Evolutionary conservation across 169 alveolate genomes (phyloP).

Genomic region (Plasmodium cynomolgi): DNA sequence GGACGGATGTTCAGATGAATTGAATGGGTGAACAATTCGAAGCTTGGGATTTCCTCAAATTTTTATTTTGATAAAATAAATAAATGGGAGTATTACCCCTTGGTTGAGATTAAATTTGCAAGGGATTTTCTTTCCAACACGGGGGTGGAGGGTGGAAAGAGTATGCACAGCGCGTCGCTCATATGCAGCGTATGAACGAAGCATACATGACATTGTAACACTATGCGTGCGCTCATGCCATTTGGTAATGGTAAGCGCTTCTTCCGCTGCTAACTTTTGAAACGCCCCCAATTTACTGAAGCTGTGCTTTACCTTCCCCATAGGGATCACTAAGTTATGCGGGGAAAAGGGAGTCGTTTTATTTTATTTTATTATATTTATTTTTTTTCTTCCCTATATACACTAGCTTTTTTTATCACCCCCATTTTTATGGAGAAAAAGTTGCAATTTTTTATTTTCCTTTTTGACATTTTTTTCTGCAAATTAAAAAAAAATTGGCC

Average conservation of each 20-base stretch:
- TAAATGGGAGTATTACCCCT: neutral
- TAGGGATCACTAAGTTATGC: neutral
- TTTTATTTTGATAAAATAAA: neutral
- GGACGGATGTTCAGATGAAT: neutral
- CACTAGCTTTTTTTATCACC: neutral
- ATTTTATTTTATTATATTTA: too few species aligned
- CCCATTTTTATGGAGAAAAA: neutral
- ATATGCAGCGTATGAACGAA: neutral
- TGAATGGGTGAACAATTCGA: neutral
- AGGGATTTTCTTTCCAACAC: neutral
- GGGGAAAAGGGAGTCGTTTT: neutral
- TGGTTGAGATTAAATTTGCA: neutral
- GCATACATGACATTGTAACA: neutral
- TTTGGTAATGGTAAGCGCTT: neutral
- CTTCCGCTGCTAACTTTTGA: neutral
- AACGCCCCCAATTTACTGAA: neutral
- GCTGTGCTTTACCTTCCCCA: neutral
- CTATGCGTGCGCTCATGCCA: neutral
- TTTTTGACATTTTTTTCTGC: neutral
- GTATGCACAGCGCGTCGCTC: neutral
- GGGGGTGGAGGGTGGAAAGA: neutral
- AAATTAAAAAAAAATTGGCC: neutral
- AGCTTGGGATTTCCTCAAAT: neutral
- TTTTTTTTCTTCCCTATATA: neutral
- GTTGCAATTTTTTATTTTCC: neutral